phyloP scores from a whole-genome alignment of 768 basidiomycete species.

The Mycena latifolia region DNA sequence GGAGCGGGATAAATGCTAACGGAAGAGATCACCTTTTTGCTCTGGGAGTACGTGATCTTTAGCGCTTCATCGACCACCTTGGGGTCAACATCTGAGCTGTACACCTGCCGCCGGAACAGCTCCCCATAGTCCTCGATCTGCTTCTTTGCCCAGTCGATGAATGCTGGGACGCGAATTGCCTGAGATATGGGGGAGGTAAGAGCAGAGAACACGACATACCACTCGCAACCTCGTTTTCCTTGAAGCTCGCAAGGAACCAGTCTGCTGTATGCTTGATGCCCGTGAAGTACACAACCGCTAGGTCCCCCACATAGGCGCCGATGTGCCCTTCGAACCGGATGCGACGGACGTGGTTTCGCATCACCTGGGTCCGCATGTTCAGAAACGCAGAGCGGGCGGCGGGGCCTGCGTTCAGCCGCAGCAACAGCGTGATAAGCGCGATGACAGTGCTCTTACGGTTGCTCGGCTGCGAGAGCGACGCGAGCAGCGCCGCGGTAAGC shows the following conservation, averaged over 20 bases:
- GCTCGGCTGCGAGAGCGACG: slow-evolving; percentile 78
- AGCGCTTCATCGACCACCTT: slow-evolving; percentile 83
- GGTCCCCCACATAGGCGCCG: slow-evolving; percentile 85
- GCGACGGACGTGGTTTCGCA: slow-evolving; percentile 82
- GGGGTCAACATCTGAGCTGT: slow-evolving; percentile 81
- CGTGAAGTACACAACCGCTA: slow-evolving; percentile 92
- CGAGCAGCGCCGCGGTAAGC: slow-evolving; percentile 77
- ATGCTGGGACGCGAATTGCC: slow-evolving; percentile 62
- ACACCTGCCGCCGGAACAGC: slow-evolving; percentile 93
- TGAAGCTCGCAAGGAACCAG: slow-evolving; percentile 97
- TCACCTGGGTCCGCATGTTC: slow-evolving; percentile 78
- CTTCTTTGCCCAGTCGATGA: slow-evolving; percentile 93
- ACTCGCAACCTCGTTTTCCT: slow-evolving; percentile 94
- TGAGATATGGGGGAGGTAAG: not conserved
- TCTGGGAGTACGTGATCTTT: slow-evolving; percentile 82
- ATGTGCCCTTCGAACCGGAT: slow-evolving; percentile 94
- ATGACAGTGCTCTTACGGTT: slow-evolving; percentile 85
- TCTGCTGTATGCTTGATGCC: slow-evolving; percentile 97
- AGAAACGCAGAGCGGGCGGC: slow-evolving; percentile 89
- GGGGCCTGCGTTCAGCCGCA: slow-evolving; percentile 80
- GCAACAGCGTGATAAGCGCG: slow-evolving; percentile 76
- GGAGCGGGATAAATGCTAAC: not conserved
- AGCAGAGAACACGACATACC: slow-evolving; percentile 62
- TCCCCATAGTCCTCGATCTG: slow-evolving; percentile 87
- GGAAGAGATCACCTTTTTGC: slow-evolving; percentile 75